Base-by-base conservation (phyloP, 2,329 filamentous ascomycete genomes). In the Nemania sp. region DNA sequence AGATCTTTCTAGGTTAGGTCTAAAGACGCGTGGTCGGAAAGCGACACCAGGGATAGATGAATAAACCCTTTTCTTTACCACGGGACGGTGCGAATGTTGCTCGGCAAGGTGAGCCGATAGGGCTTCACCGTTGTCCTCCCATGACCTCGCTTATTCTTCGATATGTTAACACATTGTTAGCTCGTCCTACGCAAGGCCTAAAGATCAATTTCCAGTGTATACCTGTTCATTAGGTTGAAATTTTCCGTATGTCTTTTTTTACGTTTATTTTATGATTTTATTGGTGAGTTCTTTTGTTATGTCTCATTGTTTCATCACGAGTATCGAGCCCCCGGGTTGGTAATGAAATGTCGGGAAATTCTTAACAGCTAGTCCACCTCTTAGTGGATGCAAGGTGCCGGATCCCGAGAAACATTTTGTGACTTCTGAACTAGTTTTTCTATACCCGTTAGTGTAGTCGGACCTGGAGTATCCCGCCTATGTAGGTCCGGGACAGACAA, bases 381-480 rank as follows among this genome's bases (percentile, higher is more conserved):
- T 57, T 54, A 55, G 46, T 57, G 45, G 18, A 63, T 60, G 60
- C 53, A 18, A 53, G 53, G 57, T 63, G 60, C 60, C 60, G 60
- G 60, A 43, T 63, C 45, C 60, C 60, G 60, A 63, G 34, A 46
- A 39, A 37, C 29, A 25, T 25, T 60, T 45, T 3, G 34, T 51
- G 39, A 53, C 35, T 21, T 57, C 47, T 39, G 15, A 51, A 43
- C 18, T 47, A 47, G 45, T 32, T 51, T 52, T 39, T 52, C 34
- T 57, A 48, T 29, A 29, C 25, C n/a, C n/a, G n/a, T n/a, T n/a
- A n/a, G n/a, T n/a, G n/a, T n/a, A n/a, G n/a, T n/a, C n/a, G n/a
- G n/a, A n/a, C n/a, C 25, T 29, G 25, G 7, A 29, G 25, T 29
- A 29, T n/a, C n/a, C n/a, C n/a, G n/a, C n/a, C 25, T 4, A 29